phyloP scores from a whole-genome alignment of 179 eudicot genomes.

The Carnegiea gigantea region DNA sequence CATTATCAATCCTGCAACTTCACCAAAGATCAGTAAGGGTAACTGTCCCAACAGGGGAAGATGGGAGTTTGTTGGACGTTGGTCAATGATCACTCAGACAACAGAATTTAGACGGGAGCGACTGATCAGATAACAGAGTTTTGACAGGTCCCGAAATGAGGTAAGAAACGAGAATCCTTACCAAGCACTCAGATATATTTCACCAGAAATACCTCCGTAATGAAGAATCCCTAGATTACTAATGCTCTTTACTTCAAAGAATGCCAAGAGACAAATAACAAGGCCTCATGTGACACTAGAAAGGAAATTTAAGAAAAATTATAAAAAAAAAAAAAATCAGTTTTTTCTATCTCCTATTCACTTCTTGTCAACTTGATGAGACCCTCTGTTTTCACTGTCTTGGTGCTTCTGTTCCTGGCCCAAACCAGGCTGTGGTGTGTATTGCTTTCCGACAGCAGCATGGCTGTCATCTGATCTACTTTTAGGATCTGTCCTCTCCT shows the following conservation, averaged over 20 bases:
- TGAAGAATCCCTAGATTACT: neutral
- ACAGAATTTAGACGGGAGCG: too few relatives aligned
- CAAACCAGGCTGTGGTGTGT: constrained; percentile 14
- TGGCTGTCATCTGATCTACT: constrained; percentile 22
- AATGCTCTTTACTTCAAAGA: neutral
- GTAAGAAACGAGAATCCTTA: too few relatives aligned
- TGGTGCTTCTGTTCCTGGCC: constrained; percentile 22
- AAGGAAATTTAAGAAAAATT: neutral
- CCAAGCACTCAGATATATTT: neutral
- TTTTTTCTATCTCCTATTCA: constrained; percentile 1
- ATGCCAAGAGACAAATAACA: neutral
- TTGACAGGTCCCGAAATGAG: too few relatives aligned
- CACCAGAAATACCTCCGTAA: neutral
- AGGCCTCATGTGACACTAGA: neutral
- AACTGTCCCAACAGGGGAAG: too few relatives aligned
- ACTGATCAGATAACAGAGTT: too few relatives aligned
- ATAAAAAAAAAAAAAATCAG: too few relatives aligned
- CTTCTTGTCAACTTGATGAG: constrained; percentile 17
- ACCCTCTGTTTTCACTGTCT: constrained; percentile 7
- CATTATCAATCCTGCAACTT: too few relatives aligned
- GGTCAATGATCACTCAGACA: too few relatives aligned
- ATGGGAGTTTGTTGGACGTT: too few relatives aligned
- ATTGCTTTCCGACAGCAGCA: constrained; percentile 15
- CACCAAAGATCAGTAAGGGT: too few relatives aligned
- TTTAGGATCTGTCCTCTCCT: constrained; percentile 19